phyloP scores from a whole-genome alignment of 78 protist genomes.

The Dictyostelium brefeldianum region DNA sequence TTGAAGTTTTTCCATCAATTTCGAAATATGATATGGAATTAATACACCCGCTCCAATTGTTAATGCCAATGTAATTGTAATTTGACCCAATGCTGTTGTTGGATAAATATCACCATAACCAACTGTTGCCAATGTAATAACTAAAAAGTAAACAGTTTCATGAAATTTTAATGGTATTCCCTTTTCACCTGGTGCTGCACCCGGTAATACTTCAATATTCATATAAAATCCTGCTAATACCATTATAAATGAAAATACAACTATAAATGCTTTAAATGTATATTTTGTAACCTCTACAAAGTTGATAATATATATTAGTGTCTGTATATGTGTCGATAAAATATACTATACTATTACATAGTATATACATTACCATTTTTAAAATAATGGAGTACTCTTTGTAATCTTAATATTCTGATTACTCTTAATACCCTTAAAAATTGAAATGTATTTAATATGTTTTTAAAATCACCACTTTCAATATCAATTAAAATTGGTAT shows the following conservation, averaged over 20 bases:
- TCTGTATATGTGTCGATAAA: no score
- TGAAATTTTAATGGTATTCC: slow-evolving; percentile 49
- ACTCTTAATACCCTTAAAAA: slow-evolving; percentile 70
- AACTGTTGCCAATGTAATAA: slow-evolving; percentile 76
- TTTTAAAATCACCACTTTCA: slow-evolving; percentile 35
- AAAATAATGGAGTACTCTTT: slow-evolving; percentile 73
- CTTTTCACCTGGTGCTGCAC: not conserved
- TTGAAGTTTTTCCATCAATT: slow-evolving; percentile 79
- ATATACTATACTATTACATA: not conserved
- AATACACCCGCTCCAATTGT: slow-evolving; percentile 80
- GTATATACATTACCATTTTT: slow-evolving; percentile 59
- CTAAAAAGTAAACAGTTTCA: slow-evolving; percentile 70
- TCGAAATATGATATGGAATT: slow-evolving; percentile 73
- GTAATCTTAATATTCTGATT: slow-evolving; percentile 54
- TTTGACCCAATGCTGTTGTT: slow-evolving; percentile 74
- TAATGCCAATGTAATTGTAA: slow-evolving; percentile 68
- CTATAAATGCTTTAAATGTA: slow-evolving; percentile 78
- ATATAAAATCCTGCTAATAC: slow-evolving; percentile 79
- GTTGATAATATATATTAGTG: not conserved
- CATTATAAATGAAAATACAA: slow-evolving; percentile 78
- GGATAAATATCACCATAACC: slow-evolving; percentile 84
- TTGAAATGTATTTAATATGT: slow-evolving; percentile 49
- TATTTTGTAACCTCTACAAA: slow-evolving; percentile 76
- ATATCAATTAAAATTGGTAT: slow-evolving; percentile 68
- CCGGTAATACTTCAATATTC: slow-evolving; percentile 51